Evolutionary conservation across 768 basidiomycete species (phyloP).

Genomic region (Leucocoprinus leucothites): DNA sequence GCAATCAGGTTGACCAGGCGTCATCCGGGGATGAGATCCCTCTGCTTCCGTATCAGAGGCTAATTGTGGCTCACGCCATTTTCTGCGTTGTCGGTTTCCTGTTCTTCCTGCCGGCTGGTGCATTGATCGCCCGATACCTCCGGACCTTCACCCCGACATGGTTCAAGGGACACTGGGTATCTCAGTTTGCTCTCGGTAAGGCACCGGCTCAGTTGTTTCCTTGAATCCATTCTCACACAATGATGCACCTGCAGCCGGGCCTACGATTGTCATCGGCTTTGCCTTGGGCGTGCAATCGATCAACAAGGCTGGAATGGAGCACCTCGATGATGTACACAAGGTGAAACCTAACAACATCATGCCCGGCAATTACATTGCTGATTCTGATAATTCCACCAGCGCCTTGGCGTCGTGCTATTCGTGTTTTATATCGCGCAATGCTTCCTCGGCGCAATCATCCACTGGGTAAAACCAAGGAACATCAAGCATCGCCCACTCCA

Average conservation of each 20-base stretch:
- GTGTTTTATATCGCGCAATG: constrained; percentile 49
- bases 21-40: constrained; percentile 26
- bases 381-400: constrained; percentile 25
- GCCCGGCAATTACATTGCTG: neutral
- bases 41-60: constrained; percentile 42
- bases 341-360: constrained; percentile 22
- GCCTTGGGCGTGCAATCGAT: constrained; percentile 42
- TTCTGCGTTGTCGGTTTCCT: constrained; percentile 49
- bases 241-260: constrained; percentile 32
- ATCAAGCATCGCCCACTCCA: constrained; percentile 39
- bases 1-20: constrained; percentile 7
- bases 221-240: neutral
- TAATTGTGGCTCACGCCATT: constrained; percentile 54
- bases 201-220: neutral
- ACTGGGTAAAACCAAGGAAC: constrained; percentile 45
- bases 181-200: constrained; percentile 47
- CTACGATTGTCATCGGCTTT: constrained; percentile 39
- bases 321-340: constrained; percentile 48
- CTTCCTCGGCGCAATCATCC: constrained; percentile 47
- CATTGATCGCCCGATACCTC: constrained; percentile 50
- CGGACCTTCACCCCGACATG: constrained; percentile 47
- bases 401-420: constrained; percentile 48
- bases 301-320: constrained; percentile 26
- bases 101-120: constrained; percentile 50
- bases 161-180: constrained; percentile 51